phyloP scores from a whole-genome alignment of 2,329 filamentous ascomycete genomes.

The Hirsutella thompsonii region DNA sequence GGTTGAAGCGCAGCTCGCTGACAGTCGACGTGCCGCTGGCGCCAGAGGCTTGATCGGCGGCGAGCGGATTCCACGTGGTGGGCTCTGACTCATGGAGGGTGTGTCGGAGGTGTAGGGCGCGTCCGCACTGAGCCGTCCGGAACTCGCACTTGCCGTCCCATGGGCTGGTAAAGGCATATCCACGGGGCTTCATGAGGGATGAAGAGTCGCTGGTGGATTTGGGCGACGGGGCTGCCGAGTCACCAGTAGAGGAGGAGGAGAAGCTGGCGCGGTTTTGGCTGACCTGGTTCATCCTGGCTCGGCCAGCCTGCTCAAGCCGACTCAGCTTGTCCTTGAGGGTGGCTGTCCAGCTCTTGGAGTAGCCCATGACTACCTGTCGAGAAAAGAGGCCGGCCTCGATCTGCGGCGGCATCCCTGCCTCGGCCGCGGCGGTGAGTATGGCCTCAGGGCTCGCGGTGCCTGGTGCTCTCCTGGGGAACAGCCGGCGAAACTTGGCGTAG shows the following conservation, averaged over 20 bases:
- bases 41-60: constrained; percentile 18
- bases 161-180: constrained; percentile 70
- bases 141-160: constrained; percentile 88
- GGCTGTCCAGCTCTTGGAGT: constrained; percentile 34
- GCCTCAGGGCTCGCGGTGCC: constrained; percentile 14
- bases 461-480: constrained; percentile 25
- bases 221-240: neutral
- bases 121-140: constrained; percentile 61
- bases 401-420: constrained; percentile 3
- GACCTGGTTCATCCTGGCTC: constrained; percentile 12
- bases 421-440: constrained; percentile 5
- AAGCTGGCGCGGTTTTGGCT: constrained; percentile 16
- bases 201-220: neutral
- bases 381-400: constrained; percentile 26
- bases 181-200: constrained; percentile 36
- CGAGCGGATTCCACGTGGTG: constrained; percentile 29
- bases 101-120: constrained; percentile 63
- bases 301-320: constrained; percentile 15
- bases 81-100: constrained; percentile 35
- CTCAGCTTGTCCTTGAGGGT: constrained; percentile 33
- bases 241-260: constrained; percentile 17
- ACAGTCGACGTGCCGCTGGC: constrained; percentile 41
- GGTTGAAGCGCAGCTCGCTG: constrained; percentile 83
- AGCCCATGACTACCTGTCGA: constrained; percentile 45
- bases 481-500: constrained; percentile 42